phyloP scores from a whole-genome alignment of 768 basidiomycete species.

The Leccinum pellstonianum region DNA sequence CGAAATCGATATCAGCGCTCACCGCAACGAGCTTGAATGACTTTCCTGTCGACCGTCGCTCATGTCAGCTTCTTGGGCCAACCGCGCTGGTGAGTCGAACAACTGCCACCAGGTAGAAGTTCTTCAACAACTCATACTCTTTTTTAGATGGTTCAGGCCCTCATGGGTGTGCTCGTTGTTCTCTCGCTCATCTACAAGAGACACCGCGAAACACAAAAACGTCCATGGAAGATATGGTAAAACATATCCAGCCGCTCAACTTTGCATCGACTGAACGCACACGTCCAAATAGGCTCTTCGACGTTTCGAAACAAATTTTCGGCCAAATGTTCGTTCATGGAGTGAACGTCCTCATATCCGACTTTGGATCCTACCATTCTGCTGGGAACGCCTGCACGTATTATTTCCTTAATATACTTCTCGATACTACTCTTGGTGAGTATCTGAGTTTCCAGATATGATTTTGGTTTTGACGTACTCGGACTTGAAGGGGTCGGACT shows the following conservation, averaged over 20 bases:
- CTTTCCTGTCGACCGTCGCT: conserved; percentile 41
- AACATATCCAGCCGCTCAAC: conserved; percentile 19
- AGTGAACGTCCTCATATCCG: conserved; percentile 76
- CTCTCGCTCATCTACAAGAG: conserved; percentile 85
- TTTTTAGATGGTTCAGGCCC: conserved; percentile 69
- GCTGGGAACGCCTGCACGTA: conserved; percentile 84
- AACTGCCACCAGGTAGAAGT: neutral
- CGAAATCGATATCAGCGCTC: conserved; percentile 13
- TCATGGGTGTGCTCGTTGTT: conserved; percentile 92
- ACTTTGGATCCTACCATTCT: conserved; percentile 65
- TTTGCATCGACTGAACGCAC: conserved; percentile 6
- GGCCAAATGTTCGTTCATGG: conserved; percentile 83
- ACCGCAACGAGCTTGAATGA: conserved; percentile 20
- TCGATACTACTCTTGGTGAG: conserved; percentile 77
- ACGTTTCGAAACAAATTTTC: conserved; percentile 88
- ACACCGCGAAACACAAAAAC: conserved; percentile 78
- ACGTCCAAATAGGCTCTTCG: conserved; percentile 64
- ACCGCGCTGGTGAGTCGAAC: conserved; percentile 41
- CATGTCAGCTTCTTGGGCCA: conserved; percentile 47
- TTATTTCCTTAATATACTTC: conserved; percentile 90
- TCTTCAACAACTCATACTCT: neutral
- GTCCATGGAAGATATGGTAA: conserved; percentile 93
- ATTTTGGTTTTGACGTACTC: conserved; percentile 8
- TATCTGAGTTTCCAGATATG: neutral
- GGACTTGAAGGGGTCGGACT: conserved; percentile 63